Percentiles rank a stretch among this genome's conserved stretches.
Evolutionary conservation across 1,139 yeast genomes (phyloP).

Genomic region (Yamadazyma atlantica): DNA sequence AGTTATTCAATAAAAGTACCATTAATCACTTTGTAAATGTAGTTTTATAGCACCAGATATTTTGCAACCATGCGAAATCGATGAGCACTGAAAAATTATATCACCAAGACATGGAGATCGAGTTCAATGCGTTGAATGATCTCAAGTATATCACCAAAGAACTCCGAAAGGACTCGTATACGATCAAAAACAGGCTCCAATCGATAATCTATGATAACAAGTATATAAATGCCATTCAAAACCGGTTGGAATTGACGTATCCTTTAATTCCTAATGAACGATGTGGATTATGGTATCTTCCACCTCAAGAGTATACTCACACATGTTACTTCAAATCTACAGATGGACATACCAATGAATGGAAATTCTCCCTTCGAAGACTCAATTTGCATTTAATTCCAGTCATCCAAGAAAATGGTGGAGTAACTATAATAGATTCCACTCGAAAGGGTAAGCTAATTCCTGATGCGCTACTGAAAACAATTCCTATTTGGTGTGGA

Average conservation of each 20-base stretch:
- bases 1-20: too few species aligned
- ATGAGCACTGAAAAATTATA: neutral
- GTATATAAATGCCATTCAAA: constrained; percentile 22
- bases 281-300: constrained; percentile 85
- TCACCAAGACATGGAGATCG: neutral
- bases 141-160: constrained; percentile 32
- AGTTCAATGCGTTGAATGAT: constrained; percentile 12
- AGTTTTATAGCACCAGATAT: too few species aligned
- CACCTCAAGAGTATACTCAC: constrained; percentile 36
- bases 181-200: constrained; percentile 62
- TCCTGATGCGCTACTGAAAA: constrained; percentile 85
- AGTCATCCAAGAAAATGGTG: constrained; percentile 37
- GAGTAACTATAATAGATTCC: constrained; percentile 73
- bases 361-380: constrained; percentile 75
- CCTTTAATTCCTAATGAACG: constrained; percentile 75
- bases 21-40: too few species aligned
- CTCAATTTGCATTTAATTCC: constrained; percentile 70
- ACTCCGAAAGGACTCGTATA: constrained; percentile 52
- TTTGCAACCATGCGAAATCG: constrained; percentile 1
- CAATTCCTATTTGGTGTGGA: constrained; percentile 91
- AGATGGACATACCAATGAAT: constrained; percentile 81
- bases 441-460: constrained; percentile 80
- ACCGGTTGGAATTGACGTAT: constrained; percentile 7
- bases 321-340: constrained; percentile 84
- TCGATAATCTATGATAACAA: constrained; percentile 64